Evolutionary conservation across 805 yeast genomes (phyloP), one percentile per base, ranked within the genome.

Genomic region (Spathaspora gorwiae): DNA sequence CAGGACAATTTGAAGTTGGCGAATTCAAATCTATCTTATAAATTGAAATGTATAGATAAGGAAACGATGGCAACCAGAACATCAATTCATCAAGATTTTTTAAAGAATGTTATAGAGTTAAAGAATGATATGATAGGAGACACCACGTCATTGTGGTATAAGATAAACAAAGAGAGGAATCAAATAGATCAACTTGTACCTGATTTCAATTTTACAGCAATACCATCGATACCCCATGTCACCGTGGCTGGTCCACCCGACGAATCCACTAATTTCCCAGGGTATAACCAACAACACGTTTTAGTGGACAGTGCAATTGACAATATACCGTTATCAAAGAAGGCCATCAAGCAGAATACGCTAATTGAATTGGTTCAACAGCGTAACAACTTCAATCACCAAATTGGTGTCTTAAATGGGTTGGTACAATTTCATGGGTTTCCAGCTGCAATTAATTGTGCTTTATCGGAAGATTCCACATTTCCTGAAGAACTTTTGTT

Each of bases 91-190:
- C 98, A 94, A 62, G 87, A 88, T 59, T 88, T 78, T 61, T 66
- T 79, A 61, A 86, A 85, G 55, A 75, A 79, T 46, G 70, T 79
- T 32, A 79, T 83, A 54, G 95, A 89, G 57, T 63, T 77, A 39
- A 84, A 89, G 49, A 75, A 76, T 43, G 70, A 75, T 26, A 73
- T 88, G 70, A 75, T 92, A 40, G 73, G 79, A 47, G 75, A 79
- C 7, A 86, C 95, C 4, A 90, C 97, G 6, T 78, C 84, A 35
- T 76, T 80, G 50, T 94, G 98, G 98, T 92, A 92, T 68, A 84
- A 86, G 53, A 86, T 90, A 57, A 90, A 90, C 64, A 81, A 84
- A 56, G 98, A 94, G 61, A 76, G 97, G 55, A 76, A 95, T 51
- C 81, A 81, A 38, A 76, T 88, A 79, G 96, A 89, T 61, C 76